phyloP scores from a whole-genome alignment of 495 filamentous ascomycete species.

The Penicillium odoratum region DNA sequence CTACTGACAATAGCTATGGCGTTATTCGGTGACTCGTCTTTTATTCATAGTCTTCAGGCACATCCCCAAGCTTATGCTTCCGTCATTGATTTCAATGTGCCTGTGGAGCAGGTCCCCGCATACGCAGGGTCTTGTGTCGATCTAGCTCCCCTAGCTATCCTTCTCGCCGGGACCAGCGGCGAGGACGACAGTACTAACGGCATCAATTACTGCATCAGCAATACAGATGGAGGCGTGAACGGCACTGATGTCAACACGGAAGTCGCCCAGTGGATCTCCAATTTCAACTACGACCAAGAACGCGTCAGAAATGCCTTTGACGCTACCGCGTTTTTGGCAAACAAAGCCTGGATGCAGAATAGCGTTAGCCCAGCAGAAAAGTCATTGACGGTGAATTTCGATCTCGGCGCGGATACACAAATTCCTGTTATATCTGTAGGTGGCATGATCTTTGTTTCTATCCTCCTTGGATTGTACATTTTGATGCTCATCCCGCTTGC shows the following conservation, averaged over 20 bases:
- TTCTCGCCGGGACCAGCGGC: not conserved
- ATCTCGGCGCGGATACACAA: constrained; percentile 1
- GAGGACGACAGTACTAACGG: too few relatives aligned
- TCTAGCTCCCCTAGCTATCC: not conserved
- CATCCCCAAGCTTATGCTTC: not conserved
- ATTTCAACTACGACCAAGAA: not conserved
- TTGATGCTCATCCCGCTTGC: not conserved
- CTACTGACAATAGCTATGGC: constrained; percentile 29
- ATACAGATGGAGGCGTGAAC: not conserved
- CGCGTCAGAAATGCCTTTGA: not conserved
- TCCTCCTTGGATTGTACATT: not conserved
- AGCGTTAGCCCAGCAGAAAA: not conserved
- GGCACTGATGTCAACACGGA: not conserved
- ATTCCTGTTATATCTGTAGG: not conserved
- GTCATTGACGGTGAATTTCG: not conserved
- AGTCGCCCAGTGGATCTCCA: not conserved
- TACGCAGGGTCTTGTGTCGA: not conserved
- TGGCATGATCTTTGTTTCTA: not conserved
- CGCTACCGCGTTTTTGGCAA: constrained; percentile 1
- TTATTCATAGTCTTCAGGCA: not conserved
- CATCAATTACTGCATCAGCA: not conserved
- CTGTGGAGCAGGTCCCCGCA: not conserved
- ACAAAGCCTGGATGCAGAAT: constrained; percentile 4
- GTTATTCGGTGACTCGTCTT: constrained; percentile 32
- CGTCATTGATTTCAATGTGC: too few relatives aligned